These are phyloP conservation scores for Arabis alpina DNA, from an alignment of 345 rosid genomes.

Conservation along the genomic window DNA sequence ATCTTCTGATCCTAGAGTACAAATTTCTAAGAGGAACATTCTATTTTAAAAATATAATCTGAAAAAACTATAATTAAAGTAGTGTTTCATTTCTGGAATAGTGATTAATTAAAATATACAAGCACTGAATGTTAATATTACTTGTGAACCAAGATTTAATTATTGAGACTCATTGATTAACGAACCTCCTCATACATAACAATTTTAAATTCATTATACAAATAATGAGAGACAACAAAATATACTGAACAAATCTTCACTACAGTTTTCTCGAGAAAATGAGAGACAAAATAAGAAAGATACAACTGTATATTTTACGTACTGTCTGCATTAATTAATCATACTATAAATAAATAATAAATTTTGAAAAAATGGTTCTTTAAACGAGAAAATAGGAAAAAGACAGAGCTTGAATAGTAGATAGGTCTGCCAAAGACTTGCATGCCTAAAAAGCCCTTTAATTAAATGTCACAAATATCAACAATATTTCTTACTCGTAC, in stretches of 20 bases:
- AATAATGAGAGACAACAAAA: neutral
- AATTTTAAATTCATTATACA: neutral
- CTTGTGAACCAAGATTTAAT: constrained; percentile 9
- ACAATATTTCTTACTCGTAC: constrained; percentile 15
- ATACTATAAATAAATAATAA: neutral
- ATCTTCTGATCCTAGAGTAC: constrained; percentile 34
- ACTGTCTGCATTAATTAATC: constrained; percentile 17
- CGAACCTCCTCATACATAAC: neutral
- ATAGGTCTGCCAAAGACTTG: constrained; percentile 45
- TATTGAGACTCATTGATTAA: neutral
- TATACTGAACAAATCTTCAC: neutral
- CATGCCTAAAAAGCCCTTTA: constrained; percentile 45
- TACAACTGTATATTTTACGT: constrained; percentile 3
- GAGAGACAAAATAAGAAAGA: constrained; percentile 7
- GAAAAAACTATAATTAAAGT: neutral
- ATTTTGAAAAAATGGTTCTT: neutral
- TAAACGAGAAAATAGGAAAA: constrained; percentile 42
- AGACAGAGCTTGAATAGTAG: constrained; percentile 37
- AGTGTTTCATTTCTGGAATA: neutral
- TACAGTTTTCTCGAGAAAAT: constrained; percentile 17
- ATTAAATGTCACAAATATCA: constrained; percentile 28
- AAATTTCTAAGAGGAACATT: constrained; percentile 30
- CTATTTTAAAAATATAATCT: neutral
- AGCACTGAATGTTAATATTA: neutral
- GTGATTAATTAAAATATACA: neutral